phyloP scores from a whole-genome alignment of 2,329 filamentous ascomycete species.

The Pseudonectria foliicola region DNA sequence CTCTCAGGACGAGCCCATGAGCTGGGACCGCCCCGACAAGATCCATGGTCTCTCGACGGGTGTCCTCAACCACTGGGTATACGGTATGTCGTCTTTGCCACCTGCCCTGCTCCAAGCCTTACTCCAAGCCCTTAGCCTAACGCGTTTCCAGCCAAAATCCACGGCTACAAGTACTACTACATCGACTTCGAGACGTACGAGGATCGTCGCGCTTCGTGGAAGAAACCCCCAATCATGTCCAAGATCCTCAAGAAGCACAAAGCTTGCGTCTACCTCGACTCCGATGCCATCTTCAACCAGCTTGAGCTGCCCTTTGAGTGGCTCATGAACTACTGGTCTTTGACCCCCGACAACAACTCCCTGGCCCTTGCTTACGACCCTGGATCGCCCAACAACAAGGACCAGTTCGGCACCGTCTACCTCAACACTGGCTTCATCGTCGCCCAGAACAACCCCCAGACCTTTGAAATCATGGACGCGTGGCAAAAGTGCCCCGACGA shows the following conservation, averaged over 20 bases:
- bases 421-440: slow-evolving; percentile 49
- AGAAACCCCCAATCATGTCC: slow-evolving; percentile 36
- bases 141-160: slow-evolving; percentile 31
- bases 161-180: slow-evolving; percentile 42
- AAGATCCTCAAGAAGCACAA: slow-evolving; percentile 37
- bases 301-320: slow-evolving; percentile 39
- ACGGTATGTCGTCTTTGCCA: slow-evolving; percentile 21
- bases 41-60: slow-evolving; percentile 33
- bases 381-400: slow-evolving; percentile 29
- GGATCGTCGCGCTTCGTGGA: slow-evolving; percentile 40
- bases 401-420: slow-evolving; percentile 33
- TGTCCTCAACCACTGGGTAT: slow-evolving; percentile 38
- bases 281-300: slow-evolving; percentile 37
- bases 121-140: slow-evolving; percentile 10
- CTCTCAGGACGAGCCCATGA: slow-evolving; percentile 23
- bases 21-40: slow-evolving; percentile 26
- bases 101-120: too few species aligned
- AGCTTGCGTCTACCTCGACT: slow-evolving; percentile 37
- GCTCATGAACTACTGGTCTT: slow-evolving; percentile 41
- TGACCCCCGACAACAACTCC: slow-evolving; percentile 32
- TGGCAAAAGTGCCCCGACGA: slow-evolving; percentile 39
- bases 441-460: slow-evolving; percentile 42
- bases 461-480: slow-evolving; percentile 40
- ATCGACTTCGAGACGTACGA: slow-evolving; percentile 30
- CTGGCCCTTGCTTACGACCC: slow-evolving; percentile 36